Conservation (phyloP, 2,329 filamentous ascomycete species). For the Dryadomyces quercivorus region DNA sequence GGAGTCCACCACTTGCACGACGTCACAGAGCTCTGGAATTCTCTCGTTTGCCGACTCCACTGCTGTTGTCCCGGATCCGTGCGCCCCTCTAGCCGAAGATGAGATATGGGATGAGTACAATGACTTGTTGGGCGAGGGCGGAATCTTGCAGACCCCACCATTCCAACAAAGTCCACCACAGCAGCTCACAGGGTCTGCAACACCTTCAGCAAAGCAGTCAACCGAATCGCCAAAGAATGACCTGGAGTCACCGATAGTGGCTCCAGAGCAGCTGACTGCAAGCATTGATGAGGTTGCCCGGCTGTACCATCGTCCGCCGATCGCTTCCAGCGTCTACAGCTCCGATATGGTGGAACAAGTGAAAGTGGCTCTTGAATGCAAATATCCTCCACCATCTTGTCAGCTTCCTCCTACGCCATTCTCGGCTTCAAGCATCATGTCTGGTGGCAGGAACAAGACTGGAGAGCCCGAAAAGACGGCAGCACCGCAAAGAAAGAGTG, state of each 20-base stretch:
- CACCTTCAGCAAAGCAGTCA: slow-evolving; percentile 10
- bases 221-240: slow-evolving; percentile 14
- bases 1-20: slow-evolving; percentile 39
- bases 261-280: background rate
- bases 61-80: slow-evolving; percentile 50
- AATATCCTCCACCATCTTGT: slow-evolving; percentile 14
- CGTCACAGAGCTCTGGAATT: slow-evolving; percentile 56
- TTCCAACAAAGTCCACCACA: slow-evolving; percentile 27
- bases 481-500: slow-evolving; percentile 15
- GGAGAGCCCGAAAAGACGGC: slow-evolving; percentile 12
- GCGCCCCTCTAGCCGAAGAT: slow-evolving; percentile 59
- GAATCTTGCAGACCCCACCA: slow-evolving; percentile 28
- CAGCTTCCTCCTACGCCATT: slow-evolving; percentile 29
- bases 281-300: slow-evolving; percentile 20
- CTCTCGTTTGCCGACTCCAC: slow-evolving; percentile 50
- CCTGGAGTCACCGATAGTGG: slow-evolving; percentile 15
- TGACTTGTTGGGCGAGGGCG: slow-evolving; percentile 62
- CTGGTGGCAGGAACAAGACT: slow-evolving; percentile 14
- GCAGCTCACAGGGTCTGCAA: slow-evolving; percentile 46
- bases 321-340: slow-evolving; percentile 40
- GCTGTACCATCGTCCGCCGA: slow-evolving; percentile 16
- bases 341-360: slow-evolving; percentile 42
- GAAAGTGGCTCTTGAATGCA: slow-evolving; percentile 31
- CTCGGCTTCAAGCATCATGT: slow-evolving; percentile 29
- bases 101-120: slow-evolving; percentile 94